Evolutionary conservation across 495 filamentous ascomycete genomes (phyloP).

Genomic region (Podospora conica): DNA sequence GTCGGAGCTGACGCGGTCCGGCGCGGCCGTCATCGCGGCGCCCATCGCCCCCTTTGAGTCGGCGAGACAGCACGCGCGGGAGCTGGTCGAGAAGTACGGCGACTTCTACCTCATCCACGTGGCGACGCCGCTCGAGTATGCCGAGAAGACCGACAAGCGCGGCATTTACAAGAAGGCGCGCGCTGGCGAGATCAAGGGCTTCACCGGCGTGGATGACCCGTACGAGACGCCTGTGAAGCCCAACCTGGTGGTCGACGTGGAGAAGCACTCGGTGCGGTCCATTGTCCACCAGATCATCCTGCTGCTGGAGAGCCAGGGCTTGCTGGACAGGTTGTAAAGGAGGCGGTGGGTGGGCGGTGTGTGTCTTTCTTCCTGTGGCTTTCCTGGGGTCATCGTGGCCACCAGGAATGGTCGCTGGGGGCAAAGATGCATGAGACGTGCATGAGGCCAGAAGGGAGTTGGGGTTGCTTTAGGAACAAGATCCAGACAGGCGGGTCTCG

Average conservation of each 20-base stretch:
- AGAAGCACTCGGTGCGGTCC: conserved; percentile 80
- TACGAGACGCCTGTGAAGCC: conserved; percentile 83
- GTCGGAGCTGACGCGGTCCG: conserved; percentile 84
- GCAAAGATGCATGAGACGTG: not conserved
- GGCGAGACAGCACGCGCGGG: conserved; percentile 66
- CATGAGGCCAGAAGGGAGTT: not conserved
- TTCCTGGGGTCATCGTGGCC: not conserved
- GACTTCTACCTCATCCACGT: conserved; percentile 95
- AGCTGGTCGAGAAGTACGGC: conserved; percentile 80
- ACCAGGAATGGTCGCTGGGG: not conserved
- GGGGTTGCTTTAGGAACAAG: not conserved
- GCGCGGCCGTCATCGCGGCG: conserved; percentile 91
- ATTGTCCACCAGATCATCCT: conserved; percentile 97
- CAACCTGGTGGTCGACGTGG: conserved; percentile 75
- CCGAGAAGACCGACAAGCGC: conserved; percentile 89
- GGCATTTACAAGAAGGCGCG: conserved; percentile 85
- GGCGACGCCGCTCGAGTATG: conserved; percentile 82
- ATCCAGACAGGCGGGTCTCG: not conserved
- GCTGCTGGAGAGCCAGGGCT: conserved; percentile 82
- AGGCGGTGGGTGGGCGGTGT: not conserved
- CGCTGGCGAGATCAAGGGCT: conserved; percentile 90
- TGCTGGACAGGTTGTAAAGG: conserved; percentile 55
- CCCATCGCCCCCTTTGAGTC: conserved; percentile 93
- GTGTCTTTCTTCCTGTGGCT: not conserved
- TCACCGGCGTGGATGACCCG: conserved; percentile 97